Base-by-base conservation (phyloP, 2,329 filamentous ascomycete genomes). In the Cadophora sp. region DNA sequence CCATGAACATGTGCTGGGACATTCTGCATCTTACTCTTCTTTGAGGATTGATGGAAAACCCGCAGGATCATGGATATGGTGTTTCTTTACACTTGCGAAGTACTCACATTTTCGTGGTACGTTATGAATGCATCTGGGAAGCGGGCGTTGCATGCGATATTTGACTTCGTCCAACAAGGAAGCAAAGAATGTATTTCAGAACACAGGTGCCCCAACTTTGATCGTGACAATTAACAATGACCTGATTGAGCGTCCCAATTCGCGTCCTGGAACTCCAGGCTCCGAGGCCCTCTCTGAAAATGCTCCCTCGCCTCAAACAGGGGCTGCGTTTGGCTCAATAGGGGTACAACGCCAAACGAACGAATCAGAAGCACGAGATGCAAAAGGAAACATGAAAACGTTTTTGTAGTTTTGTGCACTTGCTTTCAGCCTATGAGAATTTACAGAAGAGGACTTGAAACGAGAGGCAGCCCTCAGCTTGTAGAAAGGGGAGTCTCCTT, bases 351-450 rank as follows among this genome's bases (percentile, higher is more conserved):
- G 22, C 22, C 34, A 59, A 26, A 59, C 56, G 34, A 59, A 27
- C 56, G 56, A 59, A 59, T 59, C 34, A 59, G 56, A 43, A 26
- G 11, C n/a, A 24, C 53, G 24, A 34, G 7, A 22, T n/a, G 19
- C 31, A 31, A 43, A 43, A 14, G 34, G 34, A 59, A 22, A 43
- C 22, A 40, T 14, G 34, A 43, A 59, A 31, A n/a, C 4, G 16
- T 9, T 24, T 34, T 24, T n/a, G n/a, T n/a, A n/a, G n/a, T 58
- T 59, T 26, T 59, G 34, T 59, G 56, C 56, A 59, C 56, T 59
- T 59, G 9, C 37, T 43, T 58, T 24, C 31, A 26, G 56, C 34
- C 34, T 43, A 43, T 43, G 34, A 37, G 31, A 24, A 19, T 9
- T 26, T 19, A 16, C 26, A 59, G 34, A 26, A 26, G 12, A 12